Evolutionary conservation across 768 basidiomycete species (phyloP), one percentile per base, ranked within the genome.

Genomic region (Neoboletus subvelutipes): DNA sequence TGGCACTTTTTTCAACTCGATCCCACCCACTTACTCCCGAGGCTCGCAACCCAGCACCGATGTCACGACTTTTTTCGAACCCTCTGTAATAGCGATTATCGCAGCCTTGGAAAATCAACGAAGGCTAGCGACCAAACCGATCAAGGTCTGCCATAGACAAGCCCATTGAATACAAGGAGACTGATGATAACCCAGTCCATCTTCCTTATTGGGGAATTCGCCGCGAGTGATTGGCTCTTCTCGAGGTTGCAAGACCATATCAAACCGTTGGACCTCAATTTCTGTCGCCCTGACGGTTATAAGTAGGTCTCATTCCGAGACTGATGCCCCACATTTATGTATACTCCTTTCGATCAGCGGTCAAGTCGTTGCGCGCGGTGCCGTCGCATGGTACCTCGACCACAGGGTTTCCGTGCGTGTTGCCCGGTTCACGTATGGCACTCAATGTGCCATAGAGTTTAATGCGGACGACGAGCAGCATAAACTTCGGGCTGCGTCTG

Each of bases 231-330:
- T 47, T 80, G 75, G 73, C 69, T 80, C 13, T 79, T 75, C 36
- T 56, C 61, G 13, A 69, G 45, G 26, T 53, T 79, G 18, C 63
- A 70, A 37, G 54, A 45, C 1, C 61, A 70, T 2, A 62, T 83
- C 20, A 65, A 57, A 20, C 67, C 70, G 0, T 53, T 72, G 11
- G 70, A 73, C 2, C 50, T 83, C 34, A 68, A 73, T n/a, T 71
- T 84, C 37, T 74, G 76, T 53, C 75, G 82, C 4, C 83, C 82
- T 8, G 80, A 83, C 52, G 75, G 75, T 33, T 77, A 80, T 61
- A 74, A 81, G 83, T 82, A 22, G 47, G 65, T 26, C 54, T 9
- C 31, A 70, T 68, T 46, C 17, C 39, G 11, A 29, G n/a, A 29
- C 18, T 2, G 29, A 28, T 5, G 17, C 17, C 47, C 13, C 47